Percentiles rank a stretch among this genome's conserved stretches.
Conservation (phyloP, 2,329 filamentous ascomycete species). For the Juglanconis sp. region DNA sequence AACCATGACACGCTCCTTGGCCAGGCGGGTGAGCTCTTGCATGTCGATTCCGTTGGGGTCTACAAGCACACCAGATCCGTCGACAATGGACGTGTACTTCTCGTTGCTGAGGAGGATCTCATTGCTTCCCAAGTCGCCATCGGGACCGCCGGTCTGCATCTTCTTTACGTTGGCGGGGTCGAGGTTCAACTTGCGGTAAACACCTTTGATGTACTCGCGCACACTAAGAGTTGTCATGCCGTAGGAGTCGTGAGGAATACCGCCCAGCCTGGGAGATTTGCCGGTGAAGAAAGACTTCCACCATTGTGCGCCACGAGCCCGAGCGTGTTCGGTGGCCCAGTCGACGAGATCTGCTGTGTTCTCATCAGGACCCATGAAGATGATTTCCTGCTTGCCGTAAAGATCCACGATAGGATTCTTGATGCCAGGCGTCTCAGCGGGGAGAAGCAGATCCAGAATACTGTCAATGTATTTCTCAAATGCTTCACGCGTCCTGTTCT, state of each 20-base stretch:
- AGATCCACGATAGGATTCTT: constrained; percentile 98
- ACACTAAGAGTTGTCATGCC: constrained; percentile 98
- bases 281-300: constrained; percentile 99
- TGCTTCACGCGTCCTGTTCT: constrained; percentile 85
- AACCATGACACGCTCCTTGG: constrained; percentile 86
- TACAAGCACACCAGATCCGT: constrained; percentile 90
- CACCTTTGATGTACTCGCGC: constrained; percentile 91
- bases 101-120: constrained; percentile 95
- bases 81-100: constrained; percentile 93
- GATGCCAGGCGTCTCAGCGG: constrained; percentile 88
- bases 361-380: constrained; percentile 98
- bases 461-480: constrained; percentile 99
- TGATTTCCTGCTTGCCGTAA: constrained; percentile 90
- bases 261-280: constrained; percentile 92
- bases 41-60: constrained; percentile 88
- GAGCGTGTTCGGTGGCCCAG: constrained; percentile 97
- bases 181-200: constrained; percentile 92
- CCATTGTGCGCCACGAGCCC: constrained; percentile 84
- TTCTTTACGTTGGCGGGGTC: constrained; percentile 83
- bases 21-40: constrained; percentile 77
- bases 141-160: constrained; percentile 95
- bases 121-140: constrained; percentile 95
- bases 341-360: constrained; percentile 96
- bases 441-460: constrained; percentile 90
- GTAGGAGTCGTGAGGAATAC: constrained; percentile 93